phyloP scores from a whole-genome alignment of 78 protist species.

The slime mould (Dictyostelium discoideum) region DNA sequence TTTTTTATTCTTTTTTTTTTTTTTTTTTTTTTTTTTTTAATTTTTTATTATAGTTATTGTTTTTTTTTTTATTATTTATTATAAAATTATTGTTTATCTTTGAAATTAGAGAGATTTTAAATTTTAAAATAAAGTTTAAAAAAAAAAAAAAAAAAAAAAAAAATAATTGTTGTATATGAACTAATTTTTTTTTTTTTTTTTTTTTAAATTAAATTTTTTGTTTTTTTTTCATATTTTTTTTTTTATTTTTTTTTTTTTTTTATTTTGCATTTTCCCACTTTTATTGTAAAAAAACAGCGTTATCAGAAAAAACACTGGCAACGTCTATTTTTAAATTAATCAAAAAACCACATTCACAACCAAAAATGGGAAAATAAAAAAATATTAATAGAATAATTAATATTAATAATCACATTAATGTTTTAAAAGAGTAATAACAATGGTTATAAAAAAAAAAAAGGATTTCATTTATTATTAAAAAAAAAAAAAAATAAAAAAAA shows the following conservation, averaged over 20 bases:
- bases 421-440: not conserved
- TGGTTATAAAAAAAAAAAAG: not conserved
- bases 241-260: not conserved
- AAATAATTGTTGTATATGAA: too few species aligned
- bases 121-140: too few species aligned
- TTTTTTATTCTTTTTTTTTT: not conserved
- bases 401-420: not conserved
- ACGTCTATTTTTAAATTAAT: not conserved
- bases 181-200: too few species aligned
- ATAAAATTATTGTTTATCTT: not conserved
- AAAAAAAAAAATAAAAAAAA: not conserved
- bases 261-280: not conserved
- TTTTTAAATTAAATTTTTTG: not conserved
- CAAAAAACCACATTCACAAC: not conserved
- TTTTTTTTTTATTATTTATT: too few species aligned
- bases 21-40: too few species aligned
- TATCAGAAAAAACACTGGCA: not conserved
- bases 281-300: not conserved
- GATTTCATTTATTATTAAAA: not conserved
- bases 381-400: not conserved
- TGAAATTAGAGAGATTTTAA: not conserved
- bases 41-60: too few species aligned
- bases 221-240: not conserved
- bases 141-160: too few species aligned
- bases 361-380: not conserved